These are phyloP conservation scores for Eucalyptus erythrocorys DNA, from an alignment of 345 rosid genomes.

Conservation along the genomic window DNA sequence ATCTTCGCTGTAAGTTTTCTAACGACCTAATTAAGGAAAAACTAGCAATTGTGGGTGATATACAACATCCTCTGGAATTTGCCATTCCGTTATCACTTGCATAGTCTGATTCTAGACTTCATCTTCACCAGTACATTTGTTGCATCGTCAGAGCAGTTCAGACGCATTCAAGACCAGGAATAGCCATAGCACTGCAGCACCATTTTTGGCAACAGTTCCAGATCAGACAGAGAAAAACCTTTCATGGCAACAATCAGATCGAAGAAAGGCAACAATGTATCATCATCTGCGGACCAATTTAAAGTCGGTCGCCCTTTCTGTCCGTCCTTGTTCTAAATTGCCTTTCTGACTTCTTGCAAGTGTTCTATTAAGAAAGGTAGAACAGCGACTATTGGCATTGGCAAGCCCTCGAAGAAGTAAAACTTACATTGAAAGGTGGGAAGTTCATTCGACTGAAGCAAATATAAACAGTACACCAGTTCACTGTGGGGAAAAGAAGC, in stretches of 20 bases:
- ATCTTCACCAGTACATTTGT: neutral
- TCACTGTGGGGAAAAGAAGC: neutral
- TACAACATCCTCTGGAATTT: neutral
- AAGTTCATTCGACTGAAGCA: neutral
- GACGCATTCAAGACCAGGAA: neutral
- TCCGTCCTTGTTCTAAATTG: neutral
- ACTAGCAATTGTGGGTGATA: neutral
- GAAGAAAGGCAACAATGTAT: neutral
- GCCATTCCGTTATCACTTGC: neutral
- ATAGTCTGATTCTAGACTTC: neutral
- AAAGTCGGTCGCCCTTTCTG: neutral
- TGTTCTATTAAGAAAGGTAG: neutral
- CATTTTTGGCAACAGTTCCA: neutral
- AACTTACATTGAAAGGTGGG: neutral
- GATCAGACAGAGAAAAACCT: neutral
- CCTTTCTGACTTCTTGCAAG: neutral
- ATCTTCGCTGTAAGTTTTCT: neutral
- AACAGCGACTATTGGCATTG: neutral
- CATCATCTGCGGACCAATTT: neutral
- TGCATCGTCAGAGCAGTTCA: neutral
- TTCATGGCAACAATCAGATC: neutral
- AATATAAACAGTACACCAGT: neutral
- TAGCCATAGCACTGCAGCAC: neutral
- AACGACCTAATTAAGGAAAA: neutral
- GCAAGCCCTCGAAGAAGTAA: neutral